phyloP scores from a whole-genome alignment of 2,329 filamentous ascomycete genomes.

The Beauveria australis region DNA sequence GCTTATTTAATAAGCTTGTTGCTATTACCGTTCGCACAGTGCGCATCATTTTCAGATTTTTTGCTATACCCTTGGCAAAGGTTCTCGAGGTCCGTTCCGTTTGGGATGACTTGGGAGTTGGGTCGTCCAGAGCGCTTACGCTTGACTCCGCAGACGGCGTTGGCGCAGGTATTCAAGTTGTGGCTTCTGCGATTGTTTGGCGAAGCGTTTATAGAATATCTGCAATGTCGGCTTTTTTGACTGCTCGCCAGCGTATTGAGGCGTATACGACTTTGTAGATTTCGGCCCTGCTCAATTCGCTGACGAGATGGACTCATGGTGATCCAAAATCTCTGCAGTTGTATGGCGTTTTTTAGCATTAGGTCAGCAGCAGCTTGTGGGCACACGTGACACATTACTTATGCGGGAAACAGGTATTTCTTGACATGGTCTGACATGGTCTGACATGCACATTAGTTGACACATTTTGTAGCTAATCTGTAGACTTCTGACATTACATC shows the following conservation, averaged over 20 bases:
- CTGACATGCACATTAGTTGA: too few species aligned
- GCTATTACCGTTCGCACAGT: background rate
- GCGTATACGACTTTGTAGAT: background rate
- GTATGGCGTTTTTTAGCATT: too few species aligned
- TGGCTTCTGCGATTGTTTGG: background rate
- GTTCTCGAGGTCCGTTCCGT: background rate
- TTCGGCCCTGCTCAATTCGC: background rate
- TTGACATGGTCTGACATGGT: too few species aligned
- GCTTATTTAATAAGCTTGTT: background rate
- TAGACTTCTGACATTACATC: too few species aligned
- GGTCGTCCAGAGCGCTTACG: background rate
- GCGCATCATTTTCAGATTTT: background rate
- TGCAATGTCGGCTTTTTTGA: background rate
- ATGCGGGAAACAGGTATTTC: too few species aligned
- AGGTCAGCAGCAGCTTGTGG: too few species aligned
- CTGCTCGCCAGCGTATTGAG: background rate
- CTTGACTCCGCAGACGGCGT: background rate
- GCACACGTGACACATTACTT: too few species aligned
- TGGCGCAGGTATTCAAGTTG: too few species aligned
- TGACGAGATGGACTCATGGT: background rate
- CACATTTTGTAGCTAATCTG: too few species aligned
- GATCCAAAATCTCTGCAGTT: too few species aligned
- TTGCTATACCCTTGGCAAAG: background rate
- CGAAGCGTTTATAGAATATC: too few species aligned
- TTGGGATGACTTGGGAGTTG: background rate